A percentile compares a stretch with the other conserved stretches of the same genome.
These are phyloP conservation scores for Pseudopediastrum boryanum DNA, from an alignment of 139 green algal genomes.

Conservation along the genomic window DNA sequence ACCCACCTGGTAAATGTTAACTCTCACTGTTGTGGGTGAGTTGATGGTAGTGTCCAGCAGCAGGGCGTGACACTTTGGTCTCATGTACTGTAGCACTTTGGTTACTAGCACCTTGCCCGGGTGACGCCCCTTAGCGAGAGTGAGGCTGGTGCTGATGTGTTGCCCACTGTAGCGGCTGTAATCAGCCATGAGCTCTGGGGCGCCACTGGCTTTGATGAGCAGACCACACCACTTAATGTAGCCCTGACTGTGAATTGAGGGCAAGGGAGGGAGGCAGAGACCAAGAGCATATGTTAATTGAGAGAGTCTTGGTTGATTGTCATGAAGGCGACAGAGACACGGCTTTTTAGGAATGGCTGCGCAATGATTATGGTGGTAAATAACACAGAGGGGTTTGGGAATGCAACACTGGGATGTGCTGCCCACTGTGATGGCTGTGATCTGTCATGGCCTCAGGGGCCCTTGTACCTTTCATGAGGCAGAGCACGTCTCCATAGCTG, in stretches of 20 bases:
- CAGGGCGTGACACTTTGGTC: constrained; percentile 56
- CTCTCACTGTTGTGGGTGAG: constrained; percentile 60
- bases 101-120: constrained; percentile 16
- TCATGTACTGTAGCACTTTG: constrained; percentile 9
- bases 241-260: constrained; percentile 31
- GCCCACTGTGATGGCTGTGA: too few species aligned
- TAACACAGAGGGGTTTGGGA: too few species aligned
- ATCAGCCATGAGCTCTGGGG: constrained; percentile 78
- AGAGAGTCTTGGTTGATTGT: too few species aligned
- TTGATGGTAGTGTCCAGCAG: constrained; percentile 89
- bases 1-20: constrained; percentile 92
- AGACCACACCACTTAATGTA: constrained; percentile 92
- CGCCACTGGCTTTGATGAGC: constrained; percentile 74
- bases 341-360: too few species aligned
- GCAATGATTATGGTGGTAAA: too few species aligned
- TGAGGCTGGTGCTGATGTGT: constrained; percentile 67
- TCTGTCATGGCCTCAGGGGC: too few species aligned
- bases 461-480: too few species aligned
- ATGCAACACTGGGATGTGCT: too few species aligned
- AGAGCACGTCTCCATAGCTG: too few species aligned
- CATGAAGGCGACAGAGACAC: too few species aligned
- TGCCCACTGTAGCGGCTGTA: constrained; percentile 81
- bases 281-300: too few species aligned
- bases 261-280: background rate
- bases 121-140: constrained; percentile 47